A percentile compares a stretch with the other conserved stretches of the same genome.
Evolutionary conservation across 2,329 filamentous ascomycete species (phyloP).

Genomic region (Diaporthe amygdali): DNA sequence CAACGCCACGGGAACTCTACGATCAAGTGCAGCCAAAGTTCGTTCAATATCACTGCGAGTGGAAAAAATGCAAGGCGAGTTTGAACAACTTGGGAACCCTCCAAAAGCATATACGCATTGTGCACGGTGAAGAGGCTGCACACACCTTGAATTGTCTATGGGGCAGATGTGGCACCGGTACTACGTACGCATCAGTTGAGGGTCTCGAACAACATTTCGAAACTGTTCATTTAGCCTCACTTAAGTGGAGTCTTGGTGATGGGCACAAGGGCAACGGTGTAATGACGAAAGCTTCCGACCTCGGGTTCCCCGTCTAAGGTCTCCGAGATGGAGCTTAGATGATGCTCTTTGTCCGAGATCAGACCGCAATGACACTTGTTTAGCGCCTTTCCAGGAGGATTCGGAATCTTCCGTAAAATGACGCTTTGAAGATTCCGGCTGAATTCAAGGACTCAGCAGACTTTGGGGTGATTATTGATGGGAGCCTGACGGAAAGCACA

Average conservation of each 20-base stretch:
- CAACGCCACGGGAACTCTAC: constrained; percentile 6
- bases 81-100: constrained; percentile 14
- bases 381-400: background rate
- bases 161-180: background rate
- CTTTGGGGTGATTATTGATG: background rate
- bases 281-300: background rate
- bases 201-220: background rate
- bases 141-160: background rate
- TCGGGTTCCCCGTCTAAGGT: background rate
- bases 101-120: constrained; percentile 1
- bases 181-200: background rate
- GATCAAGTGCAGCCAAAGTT: background rate
- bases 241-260: constrained; percentile 1
- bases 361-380: background rate
- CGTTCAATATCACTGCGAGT: background rate
- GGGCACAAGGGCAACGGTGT: background rate
- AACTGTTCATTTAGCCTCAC: background rate
- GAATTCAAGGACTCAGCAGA: background rate
- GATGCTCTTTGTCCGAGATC: background rate
- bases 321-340: background rate
- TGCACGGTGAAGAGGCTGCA: background rate
- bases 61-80: constrained; percentile 2
- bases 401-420: background rate
- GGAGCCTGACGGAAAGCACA: background rate
- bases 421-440: background rate